phyloP scores from a whole-genome alignment of 2,329 filamentous ascomycete genomes.

The Fusarium sp. region DNA sequence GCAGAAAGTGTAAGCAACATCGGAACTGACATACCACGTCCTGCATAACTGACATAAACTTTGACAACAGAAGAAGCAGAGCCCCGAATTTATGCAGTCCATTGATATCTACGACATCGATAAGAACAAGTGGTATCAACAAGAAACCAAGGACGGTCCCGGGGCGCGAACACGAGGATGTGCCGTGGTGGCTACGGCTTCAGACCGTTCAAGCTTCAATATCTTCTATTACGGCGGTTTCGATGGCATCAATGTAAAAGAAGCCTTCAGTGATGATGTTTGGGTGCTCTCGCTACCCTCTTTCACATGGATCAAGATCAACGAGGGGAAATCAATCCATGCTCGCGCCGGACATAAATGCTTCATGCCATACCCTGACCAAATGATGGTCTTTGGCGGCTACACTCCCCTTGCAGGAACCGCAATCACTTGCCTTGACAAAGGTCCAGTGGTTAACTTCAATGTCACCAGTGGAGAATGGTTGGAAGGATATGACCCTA shows the following conservation, averaged over 20 bases:
- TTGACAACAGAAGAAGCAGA: slow-evolving; percentile 65
- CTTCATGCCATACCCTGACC: slow-evolving; percentile 79
- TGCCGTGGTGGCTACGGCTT: slow-evolving; percentile 77
- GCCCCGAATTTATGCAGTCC: slow-evolving; percentile 75
- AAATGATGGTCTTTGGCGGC: slow-evolving; percentile 84
- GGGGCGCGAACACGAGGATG: slow-evolving; percentile 75
- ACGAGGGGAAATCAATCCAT: slow-evolving; percentile 60
- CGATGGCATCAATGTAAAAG: slow-evolving; percentile 58
- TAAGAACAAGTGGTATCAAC: slow-evolving; percentile 73
- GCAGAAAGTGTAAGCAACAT: slow-evolving; percentile 50
- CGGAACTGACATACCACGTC: not conserved
- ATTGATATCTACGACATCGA: slow-evolving; percentile 85
- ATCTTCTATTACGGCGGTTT: slow-evolving; percentile 89
- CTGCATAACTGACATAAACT: slow-evolving; percentile 6
- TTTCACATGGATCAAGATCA: slow-evolving; percentile 78
- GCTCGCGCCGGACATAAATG: slow-evolving; percentile 80
- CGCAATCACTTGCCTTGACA: slow-evolving; percentile 59
- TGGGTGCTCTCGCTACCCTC: slow-evolving; percentile 85
- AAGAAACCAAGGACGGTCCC: slow-evolving; percentile 71
- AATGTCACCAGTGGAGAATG: slow-evolving; percentile 78
- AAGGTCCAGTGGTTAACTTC: slow-evolving; percentile 72
- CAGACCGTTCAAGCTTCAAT: slow-evolving; percentile 80
- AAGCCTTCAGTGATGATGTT: slow-evolving; percentile 71
- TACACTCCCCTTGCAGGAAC: slow-evolving; percentile 56
- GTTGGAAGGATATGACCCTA: slow-evolving; percentile 76